phyloP scores from a whole-genome alignment of 768 basidiomycete species.

The Hemileccinum impolitum region DNA sequence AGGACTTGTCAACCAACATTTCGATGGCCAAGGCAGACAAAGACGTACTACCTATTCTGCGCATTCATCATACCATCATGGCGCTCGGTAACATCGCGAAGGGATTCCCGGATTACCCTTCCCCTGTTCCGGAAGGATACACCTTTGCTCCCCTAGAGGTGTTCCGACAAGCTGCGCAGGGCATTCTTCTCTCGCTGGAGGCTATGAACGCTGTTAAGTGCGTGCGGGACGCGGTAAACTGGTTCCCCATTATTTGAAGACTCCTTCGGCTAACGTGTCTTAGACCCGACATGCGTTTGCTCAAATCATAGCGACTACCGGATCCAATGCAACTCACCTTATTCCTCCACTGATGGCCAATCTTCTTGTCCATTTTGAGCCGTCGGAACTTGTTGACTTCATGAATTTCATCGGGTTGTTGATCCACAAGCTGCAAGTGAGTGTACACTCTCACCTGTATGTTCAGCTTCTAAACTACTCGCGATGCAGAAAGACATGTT shows the following conservation, averaged over 20 bases:
- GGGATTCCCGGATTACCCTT: slow-evolving; percentile 92
- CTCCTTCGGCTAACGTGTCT: slow-evolving; percentile 7
- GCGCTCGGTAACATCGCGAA: slow-evolving; percentile 93
- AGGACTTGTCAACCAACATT: slow-evolving; percentile 60
- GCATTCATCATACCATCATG: slow-evolving; percentile 90
- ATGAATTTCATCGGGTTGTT: slow-evolving; percentile 92
- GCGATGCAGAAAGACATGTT: slow-evolving; percentile 71
- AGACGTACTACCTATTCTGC: slow-evolving; percentile 77
- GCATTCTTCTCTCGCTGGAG: slow-evolving; percentile 82
- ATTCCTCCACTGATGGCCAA: slow-evolving; percentile 88
- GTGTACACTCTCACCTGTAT: slow-evolving; percentile 4
- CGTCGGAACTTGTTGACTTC: slow-evolving; percentile 90
- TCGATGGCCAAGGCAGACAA: slow-evolving; percentile 53
- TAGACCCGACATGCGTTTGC: slow-evolving; percentile 94
- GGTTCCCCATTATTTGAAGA: neutral
- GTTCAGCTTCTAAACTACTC: neutral
- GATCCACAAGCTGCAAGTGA: slow-evolving; percentile 87
- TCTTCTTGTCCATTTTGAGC: slow-evolving; percentile 89
- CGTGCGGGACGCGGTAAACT: slow-evolving; percentile 86
- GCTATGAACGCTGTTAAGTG: slow-evolving; percentile 84
- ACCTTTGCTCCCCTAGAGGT: slow-evolving; percentile 70
- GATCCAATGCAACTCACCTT: slow-evolving; percentile 78
- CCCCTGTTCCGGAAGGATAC: slow-evolving; percentile 61
- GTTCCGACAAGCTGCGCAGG: slow-evolving; percentile 83
- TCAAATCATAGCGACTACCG: slow-evolving; percentile 86